Percentiles rank a stretch among this genome's conserved stretches.
phyloP scores from a whole-genome alignment of 306 rosid genomes.

The Inga leiocalycina region DNA sequence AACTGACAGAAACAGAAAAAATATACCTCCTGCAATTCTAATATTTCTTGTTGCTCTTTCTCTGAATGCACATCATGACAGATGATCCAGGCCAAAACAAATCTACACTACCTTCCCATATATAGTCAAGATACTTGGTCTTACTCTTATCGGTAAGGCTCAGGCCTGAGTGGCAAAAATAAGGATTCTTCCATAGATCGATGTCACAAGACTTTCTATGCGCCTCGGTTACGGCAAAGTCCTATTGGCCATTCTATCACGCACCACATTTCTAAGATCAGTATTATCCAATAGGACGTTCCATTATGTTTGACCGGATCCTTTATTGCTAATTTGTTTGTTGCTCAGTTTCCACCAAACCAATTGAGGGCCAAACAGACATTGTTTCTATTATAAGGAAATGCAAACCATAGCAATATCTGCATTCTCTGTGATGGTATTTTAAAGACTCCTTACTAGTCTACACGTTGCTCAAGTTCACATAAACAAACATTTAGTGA shows the following conservation, averaged over 20 bases:
- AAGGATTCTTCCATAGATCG: background rate
- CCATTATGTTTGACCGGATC: background rate
- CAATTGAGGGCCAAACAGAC: background rate
- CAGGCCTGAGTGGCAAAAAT: background rate
- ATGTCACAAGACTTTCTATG: background rate
- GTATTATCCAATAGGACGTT: background rate
- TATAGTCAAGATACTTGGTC: no score
- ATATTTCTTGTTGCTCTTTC: background rate
- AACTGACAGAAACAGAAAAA: background rate
- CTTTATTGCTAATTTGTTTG: background rate
- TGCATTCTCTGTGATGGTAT: slow-evolving; percentile 23
- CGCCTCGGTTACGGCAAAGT: background rate
- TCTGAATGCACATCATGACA: background rate
- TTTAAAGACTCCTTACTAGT: slow-evolving; percentile 26
- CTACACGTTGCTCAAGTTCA: slow-evolving; percentile 37
- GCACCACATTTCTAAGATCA: background rate
- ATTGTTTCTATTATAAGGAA: slow-evolving; percentile 36
- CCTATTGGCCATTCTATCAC: background rate
- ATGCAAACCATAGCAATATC: background rate
- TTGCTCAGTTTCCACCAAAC: background rate
- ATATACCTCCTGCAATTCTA: background rate
- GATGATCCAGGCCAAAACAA: no score
- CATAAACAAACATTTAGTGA: slow-evolving; percentile 44
- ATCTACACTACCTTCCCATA: background rate
- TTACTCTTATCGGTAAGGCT: no score